phyloP scores from a whole-genome alignment of 1,139 yeast genomes.

The Taphrina deformans region DNA sequence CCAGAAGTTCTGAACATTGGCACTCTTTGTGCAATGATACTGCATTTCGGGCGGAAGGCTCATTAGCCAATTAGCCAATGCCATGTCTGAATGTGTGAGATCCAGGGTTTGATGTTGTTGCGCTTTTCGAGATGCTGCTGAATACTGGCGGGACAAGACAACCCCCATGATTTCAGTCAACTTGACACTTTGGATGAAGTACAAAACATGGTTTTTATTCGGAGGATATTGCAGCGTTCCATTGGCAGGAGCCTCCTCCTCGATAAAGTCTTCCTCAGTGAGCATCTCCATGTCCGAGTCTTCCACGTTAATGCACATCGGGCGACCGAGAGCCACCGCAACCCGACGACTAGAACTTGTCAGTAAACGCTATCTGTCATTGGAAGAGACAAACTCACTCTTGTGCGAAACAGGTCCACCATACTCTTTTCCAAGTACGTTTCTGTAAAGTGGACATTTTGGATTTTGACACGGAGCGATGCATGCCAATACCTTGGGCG shows the following conservation, averaged over 20 bases:
- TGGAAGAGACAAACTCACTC: conserved; percentile 1
- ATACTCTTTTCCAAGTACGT: conserved; percentile 65
- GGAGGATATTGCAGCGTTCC: conserved; percentile 51
- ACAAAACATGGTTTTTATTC: conserved; percentile 55
- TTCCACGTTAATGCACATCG: conserved; percentile 65
- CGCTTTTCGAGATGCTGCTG: conserved; percentile 65
- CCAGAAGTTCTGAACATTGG: conserved; percentile 55
- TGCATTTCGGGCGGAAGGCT: conserved; percentile 65
- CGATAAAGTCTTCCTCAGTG: conserved; percentile 62
- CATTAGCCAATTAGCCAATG: conserved; percentile 77
- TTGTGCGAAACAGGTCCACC: conserved; percentile 79
- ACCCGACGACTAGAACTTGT: conserved; percentile 4
- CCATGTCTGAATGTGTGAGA: conserved; percentile 71
- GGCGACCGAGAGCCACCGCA: conserved; percentile 73
- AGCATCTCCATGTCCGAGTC: conserved; percentile 81
- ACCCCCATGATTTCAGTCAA: conserved; percentile 74
- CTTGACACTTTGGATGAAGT: conserved; percentile 65
- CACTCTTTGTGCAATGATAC: conserved; percentile 58
- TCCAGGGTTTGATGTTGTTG: conserved; percentile 52
- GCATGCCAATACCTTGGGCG: conserved; percentile 80
- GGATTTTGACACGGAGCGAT: conserved; percentile 49
- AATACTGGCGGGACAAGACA: conserved; percentile 68
- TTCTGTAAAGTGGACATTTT: conserved; percentile 51
- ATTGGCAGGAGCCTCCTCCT: conserved; percentile 53
- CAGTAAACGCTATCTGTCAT: background rate